Conservation (phyloP, 345 rosid species). For the Eucalyptus coolabah region DNA sequence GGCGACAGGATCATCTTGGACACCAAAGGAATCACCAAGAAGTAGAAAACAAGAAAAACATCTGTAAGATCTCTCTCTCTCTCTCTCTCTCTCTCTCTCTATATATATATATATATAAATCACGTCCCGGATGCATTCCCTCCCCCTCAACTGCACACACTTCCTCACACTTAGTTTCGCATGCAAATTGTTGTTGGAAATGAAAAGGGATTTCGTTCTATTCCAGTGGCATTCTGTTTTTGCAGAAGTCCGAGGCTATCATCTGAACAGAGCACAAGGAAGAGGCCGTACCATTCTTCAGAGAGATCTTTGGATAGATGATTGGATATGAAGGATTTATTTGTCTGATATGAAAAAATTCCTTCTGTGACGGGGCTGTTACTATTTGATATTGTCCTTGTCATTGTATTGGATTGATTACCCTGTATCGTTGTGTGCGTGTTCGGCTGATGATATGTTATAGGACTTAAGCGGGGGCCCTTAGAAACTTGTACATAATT, state of each 20-base stretch:
- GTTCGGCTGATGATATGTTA: not conserved
- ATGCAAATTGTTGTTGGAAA: not conserved
- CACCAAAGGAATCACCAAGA: constrained; percentile 32
- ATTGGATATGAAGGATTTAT: not conserved
- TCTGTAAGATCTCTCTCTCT: constrained; percentile 25
- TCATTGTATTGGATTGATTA: not conserved
- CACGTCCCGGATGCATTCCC: not conserved
- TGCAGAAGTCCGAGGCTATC: constrained; percentile 24
- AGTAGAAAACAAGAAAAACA: constrained; percentile 33
- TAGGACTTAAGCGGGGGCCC: not conserved
- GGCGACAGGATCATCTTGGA: constrained; percentile 31
- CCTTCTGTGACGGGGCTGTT: not conserved
- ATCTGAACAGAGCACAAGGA: constrained; percentile 7
- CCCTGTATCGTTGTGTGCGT: not conserved
- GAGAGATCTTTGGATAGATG: constrained; percentile 9
- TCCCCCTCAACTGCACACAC: not conserved
- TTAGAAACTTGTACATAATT: not conserved
- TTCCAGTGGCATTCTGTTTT: not conserved
- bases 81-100: not conserved
- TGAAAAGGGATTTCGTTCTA: not conserved
- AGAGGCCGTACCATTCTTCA: constrained; percentile 20
- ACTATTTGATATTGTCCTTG: not conserved
- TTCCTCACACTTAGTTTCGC: not conserved
- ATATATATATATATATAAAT: not conserved
- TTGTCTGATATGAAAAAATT: not conserved